phyloP scores from a whole-genome alignment of 106 monocot species.

The Allium sativum region DNA sequence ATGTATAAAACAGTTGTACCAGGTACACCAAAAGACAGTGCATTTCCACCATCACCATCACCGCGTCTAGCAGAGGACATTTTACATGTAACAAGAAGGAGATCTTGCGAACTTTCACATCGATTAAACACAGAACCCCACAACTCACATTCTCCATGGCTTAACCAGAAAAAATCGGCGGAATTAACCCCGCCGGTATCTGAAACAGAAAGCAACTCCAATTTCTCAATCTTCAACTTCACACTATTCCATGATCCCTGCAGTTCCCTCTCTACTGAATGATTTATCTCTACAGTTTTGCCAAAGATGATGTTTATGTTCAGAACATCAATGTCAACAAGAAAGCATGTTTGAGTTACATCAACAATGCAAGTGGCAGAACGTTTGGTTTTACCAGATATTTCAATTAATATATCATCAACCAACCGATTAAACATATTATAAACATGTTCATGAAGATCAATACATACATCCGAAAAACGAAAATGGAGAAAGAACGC shows the following conservation, averaged over 20 bases:
- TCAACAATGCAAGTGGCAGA: conserved; percentile 5
- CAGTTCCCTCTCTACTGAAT: conserved; percentile 57
- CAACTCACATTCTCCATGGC: conserved; percentile 81
- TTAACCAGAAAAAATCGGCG: conserved; percentile 54
- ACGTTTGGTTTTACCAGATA: neutral
- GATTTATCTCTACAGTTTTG: conserved; percentile 27
- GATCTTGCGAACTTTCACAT: conserved; percentile 24
- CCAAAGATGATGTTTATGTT: conserved; percentile 39
- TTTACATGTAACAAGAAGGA: conserved; percentile 63
- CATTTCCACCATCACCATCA: conserved; percentile 71
- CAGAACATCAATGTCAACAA: conserved; percentile 56
- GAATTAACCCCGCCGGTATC: conserved; percentile 55
- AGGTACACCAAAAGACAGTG: conserved; percentile 51
- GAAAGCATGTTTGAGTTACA: conserved; percentile 47
- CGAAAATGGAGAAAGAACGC: conserved; percentile 47
- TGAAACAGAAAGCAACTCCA: conserved; percentile 72
- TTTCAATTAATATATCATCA: conserved; percentile 20
- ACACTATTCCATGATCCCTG: conserved; percentile 60
- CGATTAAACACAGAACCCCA: conserved; percentile 45
- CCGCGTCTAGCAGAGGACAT: conserved; percentile 50
- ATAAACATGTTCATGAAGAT: conserved; percentile 45
- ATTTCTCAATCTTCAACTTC: conserved; percentile 44
- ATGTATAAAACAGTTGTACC: conserved; percentile 51
- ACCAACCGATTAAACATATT: conserved; percentile 20
- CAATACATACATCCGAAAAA: conserved; percentile 28